Evolutionary conservation across 176 grass and related monocot species (phyloP), one percentile per base, ranked within the genome.

Genomic region (Musa beccarii): DNA sequence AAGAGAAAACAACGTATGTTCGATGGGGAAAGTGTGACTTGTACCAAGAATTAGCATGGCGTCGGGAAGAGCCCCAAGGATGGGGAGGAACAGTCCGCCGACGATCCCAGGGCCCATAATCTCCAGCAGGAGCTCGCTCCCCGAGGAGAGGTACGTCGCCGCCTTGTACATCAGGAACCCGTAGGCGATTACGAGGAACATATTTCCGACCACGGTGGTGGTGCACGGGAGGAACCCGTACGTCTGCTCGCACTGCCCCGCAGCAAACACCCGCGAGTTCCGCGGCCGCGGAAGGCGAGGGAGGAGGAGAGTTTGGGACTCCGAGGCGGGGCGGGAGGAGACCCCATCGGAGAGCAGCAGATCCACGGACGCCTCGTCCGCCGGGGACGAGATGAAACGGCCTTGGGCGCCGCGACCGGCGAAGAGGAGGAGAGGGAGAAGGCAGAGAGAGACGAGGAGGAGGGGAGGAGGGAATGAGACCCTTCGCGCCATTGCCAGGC

Each of bases 171-270:
- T 91, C 75, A 98, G 80, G 83, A 91, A 89, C 9, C 94, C 94
- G 71, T 98, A 98, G 22, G 83, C 78, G 1, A 93, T 13, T 24
- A 79, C 78, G 25, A 98, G 82, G 80, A 93, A 91, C 26, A 98
- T 65, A 82, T 98, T 98, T 0, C 94, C 94, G 2, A 69, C 5
- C 8, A 63, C 84, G 10, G 90, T 93, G 2, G 22, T 54, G 9
- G 94, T 93, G 75, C 90, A 98, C 14, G 95, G 95, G 25, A 98
- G 73, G 79, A 93, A 91, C 52, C 95, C 95, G 53, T 98, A 98
- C 73, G 95, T 85, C 81, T 84, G 87, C 76, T 98, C 88, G 80
- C 94, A 98, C 23, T 29, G 56, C 7, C 51, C 81, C 0, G 54
- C 70, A 1, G 21, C 49, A 11, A 75, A 17, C 1, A 49, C 71